These are phyloP conservation scores for Castanea sativa DNA, from an alignment of 306 rosid species.

Conservation along the genomic window DNA sequence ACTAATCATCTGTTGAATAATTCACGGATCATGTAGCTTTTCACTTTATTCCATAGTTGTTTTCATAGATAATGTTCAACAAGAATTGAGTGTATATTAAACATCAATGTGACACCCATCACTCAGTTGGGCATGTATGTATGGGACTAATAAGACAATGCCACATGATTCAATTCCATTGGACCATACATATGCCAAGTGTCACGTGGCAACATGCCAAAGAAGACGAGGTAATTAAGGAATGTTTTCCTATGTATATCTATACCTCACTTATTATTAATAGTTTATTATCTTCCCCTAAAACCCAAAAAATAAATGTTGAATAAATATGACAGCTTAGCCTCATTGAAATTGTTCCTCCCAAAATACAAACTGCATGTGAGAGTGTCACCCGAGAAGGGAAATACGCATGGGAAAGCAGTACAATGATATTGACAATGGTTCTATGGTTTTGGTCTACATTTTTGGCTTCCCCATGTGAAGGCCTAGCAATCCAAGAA, in stretches of 20 bases:
- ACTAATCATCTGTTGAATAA: too few relatives aligned
- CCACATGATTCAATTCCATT: slow-evolving; percentile 15
- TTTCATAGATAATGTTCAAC: too few relatives aligned
- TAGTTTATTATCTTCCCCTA: slow-evolving; percentile 3
- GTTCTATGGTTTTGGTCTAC: slow-evolving; percentile 47
- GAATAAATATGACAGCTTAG: too few relatives aligned
- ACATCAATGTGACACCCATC: neutral
- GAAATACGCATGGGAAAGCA: slow-evolving; percentile 29
- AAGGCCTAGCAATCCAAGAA: slow-evolving; percentile 17
- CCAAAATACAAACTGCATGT: slow-evolving; percentile 46
- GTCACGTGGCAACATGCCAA: slow-evolving; percentile 15
- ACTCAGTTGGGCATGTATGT: neutral
- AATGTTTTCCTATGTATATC: slow-evolving; percentile 45
- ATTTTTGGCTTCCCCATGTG: slow-evolving; percentile 49
- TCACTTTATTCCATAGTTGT: too few relatives aligned
- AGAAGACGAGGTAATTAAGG: slow-evolving; percentile 1
- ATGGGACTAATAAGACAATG: neutral
- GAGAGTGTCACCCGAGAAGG: slow-evolving; percentile 44
- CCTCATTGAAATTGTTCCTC: slow-evolving; percentile 18
- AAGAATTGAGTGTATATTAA: too few relatives aligned
- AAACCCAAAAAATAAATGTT: too few relatives aligned
- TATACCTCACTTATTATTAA: neutral
- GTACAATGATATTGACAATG: slow-evolving; percentile 16
- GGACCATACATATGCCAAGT: slow-evolving; percentile 25
- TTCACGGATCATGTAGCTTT: too few relatives aligned